Base-by-base conservation (phyloP, 148 eudicot species). In the Chenopodium quinoa region DNA sequence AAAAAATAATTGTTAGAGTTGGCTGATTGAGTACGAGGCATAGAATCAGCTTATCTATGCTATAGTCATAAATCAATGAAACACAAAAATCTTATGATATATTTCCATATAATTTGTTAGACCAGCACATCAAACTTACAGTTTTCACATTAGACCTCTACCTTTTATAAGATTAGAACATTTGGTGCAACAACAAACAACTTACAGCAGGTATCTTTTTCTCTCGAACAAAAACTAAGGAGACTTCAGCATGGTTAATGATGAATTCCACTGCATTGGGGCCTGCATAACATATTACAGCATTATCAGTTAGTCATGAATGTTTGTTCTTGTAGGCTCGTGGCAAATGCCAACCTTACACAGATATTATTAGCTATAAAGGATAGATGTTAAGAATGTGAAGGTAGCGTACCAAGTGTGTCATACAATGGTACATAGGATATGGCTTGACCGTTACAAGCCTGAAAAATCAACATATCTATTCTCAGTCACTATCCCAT, bases 251-350 rank as follows among this genome's bases (percentile, higher is more conserved):
- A 84, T 96, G 99, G 86, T 96, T 94, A 77, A 96, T 86, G 75
- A 96, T 94, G 89, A 90, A 96, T 88, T 96, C 99, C 72, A 94
- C 95, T 4, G 99, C 97, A 86, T 96, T 90, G 72, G 94, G 85
- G 84, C 98, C 99, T 96, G 90, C 80, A 75, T 76, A 73, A 31
- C 34, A 69, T 78, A 56, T 73, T 11, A 34, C 60, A 27, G 66
- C 32, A 50, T 11, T 17, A 52, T 32, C 75, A 66, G 62, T 56
- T 17, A 13, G 22, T 44, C 52, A 13, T 34, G n/a, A 52, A 12
- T 32, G 65, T 16, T 31, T 31, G 12, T 0, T 64, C 10, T 70
- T 58, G 82, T 25, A 73, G 22, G 46, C 16, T 10, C 14, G 16
- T 2, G 14, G 54, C 14, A 46, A 16, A 46, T 69, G 47, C 17